Evolutionary conservation across 1,284 basidiomycete species (phyloP).

Genomic region (Pyrrhoderma lamaoense): DNA sequence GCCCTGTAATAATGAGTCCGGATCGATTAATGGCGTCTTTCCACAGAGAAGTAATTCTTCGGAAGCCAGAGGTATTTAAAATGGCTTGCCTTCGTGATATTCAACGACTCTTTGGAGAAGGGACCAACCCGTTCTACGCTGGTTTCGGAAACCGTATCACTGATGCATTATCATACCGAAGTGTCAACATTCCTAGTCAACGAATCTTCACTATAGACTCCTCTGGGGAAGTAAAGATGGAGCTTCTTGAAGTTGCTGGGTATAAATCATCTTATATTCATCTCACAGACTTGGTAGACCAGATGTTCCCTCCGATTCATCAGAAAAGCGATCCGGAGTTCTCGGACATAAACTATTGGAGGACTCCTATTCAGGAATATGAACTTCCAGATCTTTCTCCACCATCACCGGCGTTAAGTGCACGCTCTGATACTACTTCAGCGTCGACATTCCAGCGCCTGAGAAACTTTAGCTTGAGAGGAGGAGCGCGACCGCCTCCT

Average conservation of each 20-base stretch:
- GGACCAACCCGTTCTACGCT: constrained; percentile 85
- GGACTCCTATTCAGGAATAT: constrained; percentile 69
- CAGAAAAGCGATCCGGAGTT: constrained; percentile 84
- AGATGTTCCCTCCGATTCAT: constrained; percentile 97
- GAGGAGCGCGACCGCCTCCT: constrained; percentile 29
- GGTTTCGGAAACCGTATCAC: constrained; percentile 99
- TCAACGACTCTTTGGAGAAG: constrained; percentile 81
- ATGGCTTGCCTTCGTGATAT: constrained; percentile 99
- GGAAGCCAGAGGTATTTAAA: constrained; percentile 99
- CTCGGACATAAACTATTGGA: constrained; percentile 98
- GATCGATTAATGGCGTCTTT: constrained; percentile 92
- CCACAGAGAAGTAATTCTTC: constrained; percentile 97
- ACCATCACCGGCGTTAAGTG: constrained; percentile 87
- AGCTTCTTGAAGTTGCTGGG: constrained; percentile 89
- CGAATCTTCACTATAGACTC: constrained; percentile 98
- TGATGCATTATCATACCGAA: constrained; percentile 94
- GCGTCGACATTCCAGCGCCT: constrained; percentile 68
- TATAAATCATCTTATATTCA: constrained; percentile 97
- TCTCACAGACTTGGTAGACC: constrained; percentile 98
- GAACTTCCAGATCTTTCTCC: constrained; percentile 86
- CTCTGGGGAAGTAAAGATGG: constrained; percentile 94
- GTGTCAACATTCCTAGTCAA: constrained; percentile 90
- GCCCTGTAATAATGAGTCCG: constrained; percentile 98
- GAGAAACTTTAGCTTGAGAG: constrained; percentile 71
- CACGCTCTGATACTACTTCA: constrained; percentile 79